Base-by-base conservation (phyloP, 352 stramenopile genomes). In the Aphanomyces invadans region DNA sequence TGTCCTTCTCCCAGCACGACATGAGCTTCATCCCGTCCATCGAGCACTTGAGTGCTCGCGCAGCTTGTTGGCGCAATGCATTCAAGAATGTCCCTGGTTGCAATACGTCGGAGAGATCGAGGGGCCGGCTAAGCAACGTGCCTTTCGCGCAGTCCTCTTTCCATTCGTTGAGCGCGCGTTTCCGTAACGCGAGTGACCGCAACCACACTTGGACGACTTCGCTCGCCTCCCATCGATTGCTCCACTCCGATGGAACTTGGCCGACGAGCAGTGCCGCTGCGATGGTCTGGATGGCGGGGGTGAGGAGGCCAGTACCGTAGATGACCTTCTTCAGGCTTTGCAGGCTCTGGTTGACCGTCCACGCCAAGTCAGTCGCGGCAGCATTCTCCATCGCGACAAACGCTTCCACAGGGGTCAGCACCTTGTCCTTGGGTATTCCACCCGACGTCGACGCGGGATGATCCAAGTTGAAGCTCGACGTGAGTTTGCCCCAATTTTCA, bases 71-170 rank as follows among this genome's bases (percentile, higher is more conserved):
- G 23, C 92, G 75, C 26, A 98, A 61, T 3, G 93, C 91, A 69
- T 98, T 97, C 44, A 98, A 74, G 77, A 98, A 98, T 19, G 93
- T 98, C 19, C 82, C 90, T 1, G 94, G 92, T 48, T 97, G 85
- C 65, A 98, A 86, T 36, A 98, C 53, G 42, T 98, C 90, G 9
- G 84, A 93, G 31, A 98, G 73, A 33, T 97, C 81, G 12, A 98
- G 53, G 0, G 78, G 75, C n/a, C 75, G 76, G 2, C 79, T 65
- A 4, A 98, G 76, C 26, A 98, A 73, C 45, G 80, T 81, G 7
- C 84, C 84, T 11, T 42, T 76, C 0, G 55, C 59, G 5, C 79
- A 77, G 1, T 85, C 77, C 9, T 90, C 81, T 36, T 88, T 79
- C 91, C 92, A 97, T 36, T 92, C 78, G 17, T 72, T 68, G 19